These are phyloP conservation scores for Aspergillus texensis DNA, from an alignment of 2,329 filamentous ascomycete genomes.

Conservation along the genomic window DNA sequence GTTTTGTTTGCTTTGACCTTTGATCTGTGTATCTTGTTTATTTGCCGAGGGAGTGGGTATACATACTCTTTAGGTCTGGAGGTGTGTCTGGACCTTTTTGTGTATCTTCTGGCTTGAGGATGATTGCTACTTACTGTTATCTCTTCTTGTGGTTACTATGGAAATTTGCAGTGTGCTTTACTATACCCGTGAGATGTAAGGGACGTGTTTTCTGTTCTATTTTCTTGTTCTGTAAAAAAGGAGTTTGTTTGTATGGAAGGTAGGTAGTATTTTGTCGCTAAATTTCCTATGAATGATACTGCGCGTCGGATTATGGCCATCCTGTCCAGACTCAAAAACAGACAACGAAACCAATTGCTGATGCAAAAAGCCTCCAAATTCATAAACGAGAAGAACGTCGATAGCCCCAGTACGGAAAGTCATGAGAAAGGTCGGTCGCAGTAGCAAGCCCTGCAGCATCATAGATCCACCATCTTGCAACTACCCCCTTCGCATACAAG, in stretches of 20 bases:
- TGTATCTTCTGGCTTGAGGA: no score
- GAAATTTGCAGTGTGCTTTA: no score
- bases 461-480: constrained; percentile 41
- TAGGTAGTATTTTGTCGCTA: neutral
- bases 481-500: constrained; percentile 42
- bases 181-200: neutral
- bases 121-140: no score
- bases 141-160: no score
- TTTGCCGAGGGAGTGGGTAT: no score
- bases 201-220: neutral
- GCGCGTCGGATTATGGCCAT: neutral
- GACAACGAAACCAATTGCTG: neutral
- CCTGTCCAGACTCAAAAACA: neutral
- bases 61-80: no score
- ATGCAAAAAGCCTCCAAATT: constrained; percentile 2
- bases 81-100: no score
- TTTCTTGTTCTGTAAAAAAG: neutral
- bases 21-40: no score
- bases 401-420: neutral
- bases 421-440: neutral
- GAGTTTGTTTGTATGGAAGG: neutral
- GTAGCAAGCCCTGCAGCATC: constrained; percentile 1
- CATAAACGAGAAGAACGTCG: neutral
- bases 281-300: neutral
- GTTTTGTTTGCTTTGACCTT: no score